Percentiles rank a stretch among this genome's conserved stretches.
phyloP scores from a whole-genome alignment of 371 early-diverging fungal species.

The Rhizopus delemar region DNA sequence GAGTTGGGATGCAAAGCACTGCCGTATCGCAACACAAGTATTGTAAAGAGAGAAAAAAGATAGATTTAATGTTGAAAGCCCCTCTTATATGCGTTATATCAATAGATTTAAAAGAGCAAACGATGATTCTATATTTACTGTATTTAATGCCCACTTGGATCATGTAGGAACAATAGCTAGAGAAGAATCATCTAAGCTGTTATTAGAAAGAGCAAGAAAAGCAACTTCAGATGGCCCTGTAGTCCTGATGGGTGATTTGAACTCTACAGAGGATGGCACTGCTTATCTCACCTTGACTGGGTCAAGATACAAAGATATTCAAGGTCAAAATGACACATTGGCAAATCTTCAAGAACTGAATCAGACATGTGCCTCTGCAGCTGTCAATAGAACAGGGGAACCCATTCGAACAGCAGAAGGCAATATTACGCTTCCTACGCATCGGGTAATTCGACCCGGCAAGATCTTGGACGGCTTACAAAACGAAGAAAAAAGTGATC shows the following conservation, averaged over 20 bases:
- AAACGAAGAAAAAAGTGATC: constrained; percentile 13
- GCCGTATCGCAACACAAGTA: background rate
- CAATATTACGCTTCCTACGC: constrained; percentile 43
- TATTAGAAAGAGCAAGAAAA: constrained; percentile 23
- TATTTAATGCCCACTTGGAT: constrained; percentile 46
- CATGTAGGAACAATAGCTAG: constrained; percentile 34
- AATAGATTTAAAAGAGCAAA: constrained; percentile 28
- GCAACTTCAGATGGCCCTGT: constrained; percentile 14
- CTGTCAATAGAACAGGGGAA: constrained; percentile 22
- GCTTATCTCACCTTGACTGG: constrained; percentile 40
- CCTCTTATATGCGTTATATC: background rate
- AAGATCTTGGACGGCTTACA: constrained; percentile 29
- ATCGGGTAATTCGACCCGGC: constrained; percentile 41
- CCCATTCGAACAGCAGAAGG: constrained; percentile 34
- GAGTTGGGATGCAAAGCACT: too few relatives aligned
- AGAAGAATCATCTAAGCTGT: constrained; percentile 30
- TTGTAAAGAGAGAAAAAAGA: background rate
- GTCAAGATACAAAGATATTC: constrained; percentile 13
- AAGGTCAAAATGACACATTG: constrained; percentile 29
- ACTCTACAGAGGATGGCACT: constrained; percentile 39
- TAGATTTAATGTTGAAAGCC: background rate
- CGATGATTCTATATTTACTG: constrained; percentile 28
- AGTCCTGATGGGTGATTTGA: constrained; percentile 45
- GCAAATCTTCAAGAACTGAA: constrained; percentile 33
- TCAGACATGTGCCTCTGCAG: constrained; percentile 16